Evolutionary conservation across 2,329 filamentous ascomycete genomes (phyloP).

Genomic region (Colletotrichum sp.): DNA sequence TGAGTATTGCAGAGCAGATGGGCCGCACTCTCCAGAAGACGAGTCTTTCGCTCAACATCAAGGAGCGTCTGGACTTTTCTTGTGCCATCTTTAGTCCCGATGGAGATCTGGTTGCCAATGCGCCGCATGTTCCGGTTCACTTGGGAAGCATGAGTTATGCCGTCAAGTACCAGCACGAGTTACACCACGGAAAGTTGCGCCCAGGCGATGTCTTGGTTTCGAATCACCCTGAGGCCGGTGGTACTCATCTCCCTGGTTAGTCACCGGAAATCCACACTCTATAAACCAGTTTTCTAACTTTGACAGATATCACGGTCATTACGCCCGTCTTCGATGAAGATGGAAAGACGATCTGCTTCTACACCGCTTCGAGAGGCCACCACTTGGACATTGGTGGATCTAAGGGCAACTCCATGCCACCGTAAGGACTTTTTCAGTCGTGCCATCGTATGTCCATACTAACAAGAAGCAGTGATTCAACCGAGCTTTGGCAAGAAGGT

Average conservation of each 20-base stretch:
- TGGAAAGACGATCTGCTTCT: conserved; percentile 39
- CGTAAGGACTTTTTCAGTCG: conserved; percentile 29
- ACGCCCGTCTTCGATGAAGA: conserved; percentile 43
- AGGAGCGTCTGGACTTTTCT: conserved; percentile 82
- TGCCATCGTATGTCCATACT: background rate
- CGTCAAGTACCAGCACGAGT: conserved; percentile 66
- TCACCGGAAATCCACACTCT: background rate
- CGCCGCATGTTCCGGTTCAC: conserved; percentile 76
- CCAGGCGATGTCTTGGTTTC: conserved; percentile 41
- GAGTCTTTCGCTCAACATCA: conserved; percentile 79
- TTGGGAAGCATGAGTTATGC: conserved; percentile 81
- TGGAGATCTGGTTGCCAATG: conserved; percentile 76
- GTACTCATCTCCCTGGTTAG: conserved; percentile 39
- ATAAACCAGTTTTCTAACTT: background rate
- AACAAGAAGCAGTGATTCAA: conserved; percentile 51
- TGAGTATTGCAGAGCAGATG: conserved; percentile 87
- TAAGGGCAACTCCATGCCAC: conserved; percentile 76
- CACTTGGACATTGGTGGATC: conserved; percentile 65
- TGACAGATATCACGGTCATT: conserved; percentile 37
- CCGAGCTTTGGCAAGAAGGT: conserved; percentile 69
- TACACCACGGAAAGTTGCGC: conserved; percentile 56
- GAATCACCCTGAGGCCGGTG: conserved; percentile 28
- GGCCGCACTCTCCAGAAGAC: conserved; percentile 79
- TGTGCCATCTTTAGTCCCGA: conserved; percentile 80
- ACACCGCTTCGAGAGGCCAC: conserved; percentile 73